Base-by-base conservation (phyloP, 495 filamentous ascomycete species). In the Paragyromitra xinjiangensis region DNA sequence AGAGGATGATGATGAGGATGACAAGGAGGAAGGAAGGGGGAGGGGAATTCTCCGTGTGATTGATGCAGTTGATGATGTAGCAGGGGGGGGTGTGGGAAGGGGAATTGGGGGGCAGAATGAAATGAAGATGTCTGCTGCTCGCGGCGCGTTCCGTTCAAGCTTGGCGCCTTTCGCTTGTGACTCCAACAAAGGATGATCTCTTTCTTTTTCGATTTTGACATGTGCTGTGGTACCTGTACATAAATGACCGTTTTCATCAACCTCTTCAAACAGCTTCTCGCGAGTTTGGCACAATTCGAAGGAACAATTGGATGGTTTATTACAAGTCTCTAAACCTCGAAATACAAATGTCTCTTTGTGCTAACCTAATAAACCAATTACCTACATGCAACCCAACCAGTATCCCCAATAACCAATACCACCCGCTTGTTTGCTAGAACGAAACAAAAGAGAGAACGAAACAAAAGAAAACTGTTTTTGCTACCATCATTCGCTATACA, bases 101-200 rank as follows among this genome's bases (percentile, higher is more conserved):
- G 55, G 45, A n/a, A 51, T 37, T 14, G 19, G 64, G 64, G 45
- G 26, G 16, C 19, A 14, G 48, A 45, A 40, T 58, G 50, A 69
- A 69, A 69, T 69, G 67, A 70, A 70, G 67, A 51, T 67, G 45
- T 45, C 19, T 37, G 29, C 40, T 56, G 53, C 39, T 34, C 26
- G 53, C 29, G 59, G 37, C 29, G 59, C 68, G 68, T 44, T 62
- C 56, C 68, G 29, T n/a, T 22, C 11, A 12, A 45, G 44, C 68
- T 71, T 71, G 68, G 68, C 68, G 44, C 42, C 22, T 58, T 44
- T 70, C 68, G 55, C n/a, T 44, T 70, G 12, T 61, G 34, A 45
- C 50, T 56, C 51, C 4, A 63, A 63, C 39, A 63, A 63, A 63
- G 26, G 51, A 24, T 26, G 19, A 53, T 58, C 40, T 59, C 22